These are phyloP conservation scores for Ogataea philodendri DNA, from an alignment of 805 yeast genomes.

Conservation along the genomic window DNA sequence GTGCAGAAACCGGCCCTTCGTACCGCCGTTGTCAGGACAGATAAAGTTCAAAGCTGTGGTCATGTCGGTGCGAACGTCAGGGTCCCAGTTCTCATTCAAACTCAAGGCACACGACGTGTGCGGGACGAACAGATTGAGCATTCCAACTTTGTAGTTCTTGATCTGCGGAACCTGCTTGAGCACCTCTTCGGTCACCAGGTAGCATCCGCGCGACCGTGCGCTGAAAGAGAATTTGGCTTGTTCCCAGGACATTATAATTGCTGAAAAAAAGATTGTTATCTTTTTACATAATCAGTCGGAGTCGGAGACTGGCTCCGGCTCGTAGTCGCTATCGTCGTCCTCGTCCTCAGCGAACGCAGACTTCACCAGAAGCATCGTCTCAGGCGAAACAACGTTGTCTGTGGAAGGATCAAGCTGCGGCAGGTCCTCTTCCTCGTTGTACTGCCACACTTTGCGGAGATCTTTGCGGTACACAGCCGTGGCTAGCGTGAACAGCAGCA, in stretches of 20 bases:
- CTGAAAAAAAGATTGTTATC: constrained; percentile 1
- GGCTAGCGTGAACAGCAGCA: constrained; percentile 34
- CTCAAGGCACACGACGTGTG: constrained; percentile 81
- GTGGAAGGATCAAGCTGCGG: constrained; percentile 14
- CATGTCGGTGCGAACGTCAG: constrained; percentile 74
- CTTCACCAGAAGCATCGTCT: constrained; percentile 25
- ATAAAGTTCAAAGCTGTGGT: constrained; percentile 57
- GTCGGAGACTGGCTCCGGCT: constrained; percentile 10
- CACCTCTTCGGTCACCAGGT: constrained; percentile 70
- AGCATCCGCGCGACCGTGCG: constrained; percentile 64
- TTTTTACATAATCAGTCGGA: constrained; percentile 8
- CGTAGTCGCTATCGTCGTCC: constrained; percentile 24
- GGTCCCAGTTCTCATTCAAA: constrained; percentile 76
- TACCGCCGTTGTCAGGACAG: constrained; percentile 62
- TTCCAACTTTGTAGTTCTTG: constrained; percentile 57
- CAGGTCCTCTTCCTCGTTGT: constrained; percentile 29
- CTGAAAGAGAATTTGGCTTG: constrained; percentile 54
- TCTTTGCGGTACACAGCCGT: constrained; percentile 44
- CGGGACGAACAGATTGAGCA: constrained; percentile 63
- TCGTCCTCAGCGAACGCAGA: constrained; percentile 27
- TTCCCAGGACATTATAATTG: constrained; percentile 44
- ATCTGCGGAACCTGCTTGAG: constrained; percentile 55
- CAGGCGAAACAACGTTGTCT: constrained; percentile 25
- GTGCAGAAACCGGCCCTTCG: constrained; percentile 46
- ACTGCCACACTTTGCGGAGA: constrained; percentile 39